Conservation (phyloP, 352 stramenopile genomes). For the Phytopythium delawarense region DNA sequence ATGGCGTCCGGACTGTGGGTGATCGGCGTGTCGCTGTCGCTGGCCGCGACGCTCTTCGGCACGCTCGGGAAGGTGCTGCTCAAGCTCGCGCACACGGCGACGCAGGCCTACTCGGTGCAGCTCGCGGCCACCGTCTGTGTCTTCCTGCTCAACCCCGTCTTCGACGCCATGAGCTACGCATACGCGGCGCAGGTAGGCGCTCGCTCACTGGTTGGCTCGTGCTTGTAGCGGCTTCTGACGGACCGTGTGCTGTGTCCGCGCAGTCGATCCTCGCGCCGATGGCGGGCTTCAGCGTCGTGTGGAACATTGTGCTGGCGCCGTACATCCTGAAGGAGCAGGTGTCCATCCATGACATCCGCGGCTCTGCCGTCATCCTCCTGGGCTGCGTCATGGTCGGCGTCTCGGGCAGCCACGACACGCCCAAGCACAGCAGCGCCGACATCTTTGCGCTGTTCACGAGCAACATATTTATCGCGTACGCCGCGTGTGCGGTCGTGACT, state of each 20-base stretch:
- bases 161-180: constrained; percentile 84
- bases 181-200: constrained; percentile 72
- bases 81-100: constrained; percentile 75
- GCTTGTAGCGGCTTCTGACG: no score
- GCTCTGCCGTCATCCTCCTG: constrained; percentile 68
- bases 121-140: constrained; percentile 73
- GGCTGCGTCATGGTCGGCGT: constrained; percentile 75
- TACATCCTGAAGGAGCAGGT: constrained; percentile 81
- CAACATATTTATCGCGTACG: constrained; percentile 70
- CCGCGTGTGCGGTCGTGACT: constrained; percentile 30
- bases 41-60: constrained; percentile 79
- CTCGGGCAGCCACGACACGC: constrained; percentile 76
- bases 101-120: constrained; percentile 49
- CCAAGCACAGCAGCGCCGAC: constrained; percentile 66
- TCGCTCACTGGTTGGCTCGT: background rate
- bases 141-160: constrained; percentile 81
- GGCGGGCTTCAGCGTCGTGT: constrained; percentile 85
- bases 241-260: background rate
- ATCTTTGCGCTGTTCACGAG: constrained; percentile 78
- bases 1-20: constrained; percentile 57
- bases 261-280: constrained; percentile 84
- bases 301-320: constrained; percentile 82
- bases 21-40: constrained; percentile 71
- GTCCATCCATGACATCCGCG: constrained; percentile 66
- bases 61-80: constrained; percentile 86